Percentiles rank a stretch among this genome's conserved stretches.
phyloP scores from a whole-genome alignment of 1,139 yeast species.

The Kluyveromyces sp. region DNA sequence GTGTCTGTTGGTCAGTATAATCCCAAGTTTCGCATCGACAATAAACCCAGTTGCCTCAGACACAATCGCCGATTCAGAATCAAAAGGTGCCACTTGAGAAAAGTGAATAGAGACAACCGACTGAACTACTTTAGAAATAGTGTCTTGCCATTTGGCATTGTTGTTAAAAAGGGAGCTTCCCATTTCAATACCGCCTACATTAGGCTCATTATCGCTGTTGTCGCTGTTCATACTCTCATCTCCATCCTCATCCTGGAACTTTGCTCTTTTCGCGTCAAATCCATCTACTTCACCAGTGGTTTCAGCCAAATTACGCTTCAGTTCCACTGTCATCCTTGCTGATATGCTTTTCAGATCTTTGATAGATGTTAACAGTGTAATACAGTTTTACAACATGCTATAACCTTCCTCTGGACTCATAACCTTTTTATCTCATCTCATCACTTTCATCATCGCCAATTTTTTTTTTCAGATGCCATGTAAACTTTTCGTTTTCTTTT shows the following conservation, averaged over 20 bases:
- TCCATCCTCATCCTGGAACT: neutral
- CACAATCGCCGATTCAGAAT: conserved; percentile 72
- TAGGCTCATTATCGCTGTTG: conserved; percentile 1
- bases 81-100: conserved; percentile 79
- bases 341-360: neutral
- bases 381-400: too few species aligned
- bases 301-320: neutral
- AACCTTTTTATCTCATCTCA: neutral
- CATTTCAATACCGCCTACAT: neutral
- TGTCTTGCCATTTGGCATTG: conserved; percentile 59
- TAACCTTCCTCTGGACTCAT: too few species aligned
- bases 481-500: neutral
- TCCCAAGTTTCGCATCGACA: conserved; percentile 76
- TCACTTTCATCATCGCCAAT: too few species aligned
- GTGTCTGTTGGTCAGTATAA: conserved; percentile 85
- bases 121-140: conserved; percentile 75
- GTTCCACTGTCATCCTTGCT: neutral
- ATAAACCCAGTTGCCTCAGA: conserved; percentile 94
- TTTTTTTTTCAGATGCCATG: neutral
- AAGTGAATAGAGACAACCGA: conserved; percentile 88
- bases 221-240: neutral
- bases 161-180: conserved; percentile 8
- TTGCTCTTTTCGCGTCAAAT: neutral
- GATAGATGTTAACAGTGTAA: neutral
- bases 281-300: neutral